These are phyloP conservation scores for Galerina marginata DNA, from an alignment of 768 basidiomycete genomes.

Conservation along the genomic window DNA sequence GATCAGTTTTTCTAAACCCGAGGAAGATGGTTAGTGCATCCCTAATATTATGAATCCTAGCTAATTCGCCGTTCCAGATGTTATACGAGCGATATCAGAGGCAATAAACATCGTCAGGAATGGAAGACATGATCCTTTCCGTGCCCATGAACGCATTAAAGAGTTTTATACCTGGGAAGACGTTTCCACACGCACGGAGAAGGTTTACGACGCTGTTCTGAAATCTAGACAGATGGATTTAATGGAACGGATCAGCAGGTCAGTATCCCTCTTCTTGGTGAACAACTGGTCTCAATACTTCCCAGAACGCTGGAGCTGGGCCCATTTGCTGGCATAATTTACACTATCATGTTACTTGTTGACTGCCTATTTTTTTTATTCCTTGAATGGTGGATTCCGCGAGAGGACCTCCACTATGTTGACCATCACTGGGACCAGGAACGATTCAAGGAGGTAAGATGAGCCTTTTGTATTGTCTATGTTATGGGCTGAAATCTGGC, in stretches of 20 bases:
- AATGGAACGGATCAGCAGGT: constrained; percentile 83
- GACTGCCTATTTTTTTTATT: constrained; percentile 87
- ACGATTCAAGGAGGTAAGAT: constrained; percentile 40
- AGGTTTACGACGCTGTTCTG: constrained; percentile 78
- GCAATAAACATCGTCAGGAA: constrained; percentile 73
- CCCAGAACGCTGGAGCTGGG: constrained; percentile 78
- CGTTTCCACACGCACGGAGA: constrained; percentile 81
- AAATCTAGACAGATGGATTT: constrained; percentile 66
- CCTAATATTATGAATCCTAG: too few relatives aligned
- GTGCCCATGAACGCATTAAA: constrained; percentile 78
- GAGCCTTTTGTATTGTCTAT: too few relatives aligned
- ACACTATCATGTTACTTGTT: constrained; percentile 86
- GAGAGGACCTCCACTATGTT: constrained; percentile 79
- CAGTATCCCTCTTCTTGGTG: not conserved
- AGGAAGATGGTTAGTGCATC: constrained; percentile 80
- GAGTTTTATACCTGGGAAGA: constrained; percentile 88
- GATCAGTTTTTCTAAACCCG: constrained; percentile 93
- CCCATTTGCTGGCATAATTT: constrained; percentile 83
- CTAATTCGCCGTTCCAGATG: constrained; percentile 53
- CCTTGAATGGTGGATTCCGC: constrained; percentile 85
- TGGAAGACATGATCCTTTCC: constrained; percentile 74
- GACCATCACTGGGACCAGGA: constrained; percentile 62
- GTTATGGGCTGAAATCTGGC: too few relatives aligned
- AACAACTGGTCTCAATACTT: not conserved
- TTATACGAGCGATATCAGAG: constrained; percentile 81